Percentiles rank a stretch among this genome's conserved stretches.
phyloP scores from a whole-genome alignment of 1,139 yeast species.

The Yamadazyma epiphylla region DNA sequence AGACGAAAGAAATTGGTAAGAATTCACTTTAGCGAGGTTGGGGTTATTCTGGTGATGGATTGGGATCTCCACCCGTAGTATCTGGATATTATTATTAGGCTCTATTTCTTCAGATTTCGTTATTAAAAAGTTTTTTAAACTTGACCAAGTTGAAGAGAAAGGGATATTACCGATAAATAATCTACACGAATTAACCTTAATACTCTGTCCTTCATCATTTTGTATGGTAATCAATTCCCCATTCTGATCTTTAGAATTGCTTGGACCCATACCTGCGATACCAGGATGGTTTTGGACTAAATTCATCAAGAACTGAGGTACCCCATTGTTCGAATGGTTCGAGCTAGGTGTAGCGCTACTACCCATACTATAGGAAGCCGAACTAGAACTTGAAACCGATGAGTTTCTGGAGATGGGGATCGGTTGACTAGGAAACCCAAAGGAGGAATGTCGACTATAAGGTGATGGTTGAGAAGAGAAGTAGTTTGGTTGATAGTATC shows the following conservation, averaged over 20 bases:
- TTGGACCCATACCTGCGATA: constrained; percentile 1
- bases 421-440: background rate
- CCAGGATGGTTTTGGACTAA: constrained; percentile 15
- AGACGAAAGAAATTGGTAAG: constrained; percentile 9
- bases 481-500: background rate
- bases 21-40: constrained; percentile 5
- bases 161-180: constrained; percentile 58
- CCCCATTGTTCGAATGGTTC: constrained; percentile 11
- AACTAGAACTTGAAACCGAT: constrained; percentile 3
- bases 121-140: constrained; percentile 46
- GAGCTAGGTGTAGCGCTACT: constrained; percentile 2
- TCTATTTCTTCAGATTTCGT: constrained; percentile 29
- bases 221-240: constrained; percentile 17
- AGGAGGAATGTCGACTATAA: background rate
- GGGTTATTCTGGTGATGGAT: constrained; percentile 20
- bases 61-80: constrained; percentile 56
- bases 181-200: constrained; percentile 36
- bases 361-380: no score
- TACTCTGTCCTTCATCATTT: constrained; percentile 27
- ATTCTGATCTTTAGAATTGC: constrained; percentile 1
- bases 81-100: constrained; percentile 25
- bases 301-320: constrained; percentile 31
- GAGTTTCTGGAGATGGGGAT: constrained; percentile 4
- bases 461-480: background rate
- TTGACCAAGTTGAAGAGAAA: constrained; percentile 52